These are phyloP conservation scores for Stenogyne calaminthoides DNA, from an alignment of 305 asterid species.

Conservation along the genomic window DNA sequence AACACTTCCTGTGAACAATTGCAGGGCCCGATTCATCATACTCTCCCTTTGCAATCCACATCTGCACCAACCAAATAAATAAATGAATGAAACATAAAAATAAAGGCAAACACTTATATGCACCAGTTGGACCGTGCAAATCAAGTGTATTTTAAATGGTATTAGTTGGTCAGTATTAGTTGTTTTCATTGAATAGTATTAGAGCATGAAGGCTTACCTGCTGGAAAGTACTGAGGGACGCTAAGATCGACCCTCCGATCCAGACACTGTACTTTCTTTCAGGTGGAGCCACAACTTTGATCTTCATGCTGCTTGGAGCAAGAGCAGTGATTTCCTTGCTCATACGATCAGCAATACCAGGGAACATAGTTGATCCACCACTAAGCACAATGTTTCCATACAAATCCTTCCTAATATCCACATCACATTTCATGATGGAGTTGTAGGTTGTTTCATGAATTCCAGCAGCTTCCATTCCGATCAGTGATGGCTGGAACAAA, in stretches of 20 bases:
- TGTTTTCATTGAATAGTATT: no score
- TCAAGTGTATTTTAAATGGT: no score
- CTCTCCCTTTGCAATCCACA: background rate
- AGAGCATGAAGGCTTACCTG: slow-evolving; percentile 33
- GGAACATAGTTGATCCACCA: slow-evolving; percentile 60
- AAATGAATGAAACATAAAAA: background rate
- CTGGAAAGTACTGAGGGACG: slow-evolving; percentile 54
- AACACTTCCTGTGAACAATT: slow-evolving; percentile 4
- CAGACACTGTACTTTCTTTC: slow-evolving; percentile 56
- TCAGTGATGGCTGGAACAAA: slow-evolving; percentile 50
- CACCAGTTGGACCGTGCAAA: no score
- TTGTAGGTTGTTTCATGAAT: slow-evolving; percentile 52
- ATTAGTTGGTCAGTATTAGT: no score
- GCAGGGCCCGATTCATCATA: background rate
- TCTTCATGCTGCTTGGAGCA: slow-evolving; percentile 47
- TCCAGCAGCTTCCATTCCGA: slow-evolving; percentile 56
- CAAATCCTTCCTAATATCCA: slow-evolving; percentile 55
- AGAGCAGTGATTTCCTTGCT: slow-evolving; percentile 52
- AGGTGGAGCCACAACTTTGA: slow-evolving; percentile 52
- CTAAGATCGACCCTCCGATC: slow-evolving; percentile 54
- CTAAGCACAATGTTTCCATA: slow-evolving; percentile 53
- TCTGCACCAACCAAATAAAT: background rate
- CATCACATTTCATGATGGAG: slow-evolving; percentile 54
- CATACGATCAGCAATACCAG: slow-evolving; percentile 56
- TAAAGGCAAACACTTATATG: background rate